Evolutionary conservation across 768 basidiomycete species (phyloP), one percentile per base, ranked within the genome.

Genomic region (Russula sp.): DNA sequence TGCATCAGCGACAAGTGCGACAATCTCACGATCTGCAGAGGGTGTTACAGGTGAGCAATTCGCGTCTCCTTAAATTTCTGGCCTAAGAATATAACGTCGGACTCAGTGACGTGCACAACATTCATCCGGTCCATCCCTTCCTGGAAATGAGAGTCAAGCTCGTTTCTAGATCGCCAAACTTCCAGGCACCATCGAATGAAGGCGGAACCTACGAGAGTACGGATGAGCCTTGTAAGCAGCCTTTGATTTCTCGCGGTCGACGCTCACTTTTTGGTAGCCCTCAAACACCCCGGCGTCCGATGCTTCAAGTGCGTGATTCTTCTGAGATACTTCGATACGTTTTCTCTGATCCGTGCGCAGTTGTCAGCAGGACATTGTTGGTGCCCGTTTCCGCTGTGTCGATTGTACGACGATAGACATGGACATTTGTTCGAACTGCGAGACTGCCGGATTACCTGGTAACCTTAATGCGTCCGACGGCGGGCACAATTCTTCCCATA

Each of bases 381-480:
- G 95, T 18, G 91, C 94, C 16, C 83, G 91, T 4, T 97, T 94
- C 74, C 95, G 94, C 69, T 98, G 95, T 69, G 90, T 91, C 10
- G 85, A 91, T 22, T 98, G 95, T 71, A 48, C 44, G 45, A 44
- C 35, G 18, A 54, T 40, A 35, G 56, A 66, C 35, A 84, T 88
- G 45, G 91, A 94, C 69, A 92, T 94, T 39, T 94, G 92, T 68
- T 82, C 87, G 18, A 90, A 91, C 67, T 94, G 91, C 71, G 91
- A 94, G 72, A 87, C 88, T 11, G 90, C 87, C 32, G 91, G 91
- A 34, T 78, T 94, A 39, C 91, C 91, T 2, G 91, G 90, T 6
- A 91, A 90, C 62, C 74, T 92, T 10, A 87, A 91, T 63, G 85
- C 88, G 0, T 78, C 82, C 0, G 88, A 91, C 45, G 87, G 84